Evolutionary conservation across 2,329 filamentous ascomycete genomes (phyloP), one percentile per base, ranked within the genome.

Genomic region (Ascochyta rabiei): DNA sequence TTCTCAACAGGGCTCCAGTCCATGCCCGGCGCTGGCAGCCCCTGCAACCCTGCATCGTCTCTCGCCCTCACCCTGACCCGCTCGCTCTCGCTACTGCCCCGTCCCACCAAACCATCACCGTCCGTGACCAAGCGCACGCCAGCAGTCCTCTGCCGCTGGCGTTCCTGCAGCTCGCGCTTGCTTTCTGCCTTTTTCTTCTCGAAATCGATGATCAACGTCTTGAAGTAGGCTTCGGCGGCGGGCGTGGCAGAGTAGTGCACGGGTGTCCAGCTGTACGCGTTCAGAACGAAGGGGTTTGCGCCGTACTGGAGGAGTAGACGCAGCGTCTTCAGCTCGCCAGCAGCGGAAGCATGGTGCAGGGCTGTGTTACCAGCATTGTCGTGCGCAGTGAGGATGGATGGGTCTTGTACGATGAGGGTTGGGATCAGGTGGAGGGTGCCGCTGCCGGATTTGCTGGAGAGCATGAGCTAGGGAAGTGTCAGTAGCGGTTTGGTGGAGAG

Each of bases 311-410:
- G 81, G 48, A 96, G 79, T 31, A 91, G 89, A 38, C 91, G 82
- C 49, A 96, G 77, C 0, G 90, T 89, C 48, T 92, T 85, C 40
- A 96, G 75, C 63, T 93, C 89, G 1, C 91, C 91, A 66, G 90
- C 90, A 40, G 89, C 89, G 67, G 87, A 91, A 12, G 92, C 92
- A 76, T 95, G 92, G 76, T 96, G 91, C 38, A 96, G 79, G 0
- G 91, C 89, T 2, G 91, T 96, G 71, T 96, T 95, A n/a, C 91
- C 91, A 53, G 89, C 84, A 1, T 81, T 67, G 68, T 96, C 91
- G 75, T 72, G 33, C 62, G 73, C 37, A 52, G 59, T 51, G 51
- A 72, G 60, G 66, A 74, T 56, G n/a, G 57, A 44, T 10, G 72
- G 67, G 15, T 58, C 57, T 28, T 70, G 64, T 33, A 67, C 63